phyloP scores from a whole-genome alignment of 192 early-diverging fungal species.

The Gorgonomyces haynaldii region DNA sequence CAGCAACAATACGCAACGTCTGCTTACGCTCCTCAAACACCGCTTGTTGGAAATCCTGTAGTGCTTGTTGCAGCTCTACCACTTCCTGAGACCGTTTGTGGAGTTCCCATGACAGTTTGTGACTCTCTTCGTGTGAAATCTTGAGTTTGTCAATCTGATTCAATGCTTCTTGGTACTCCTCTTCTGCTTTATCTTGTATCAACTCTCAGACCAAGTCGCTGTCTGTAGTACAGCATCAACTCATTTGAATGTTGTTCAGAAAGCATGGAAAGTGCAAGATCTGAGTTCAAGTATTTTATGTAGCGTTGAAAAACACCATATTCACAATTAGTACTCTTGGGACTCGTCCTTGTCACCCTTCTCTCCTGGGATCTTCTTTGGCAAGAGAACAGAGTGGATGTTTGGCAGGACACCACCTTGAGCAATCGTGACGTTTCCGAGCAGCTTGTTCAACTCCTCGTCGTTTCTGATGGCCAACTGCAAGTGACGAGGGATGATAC shows the following conservation, averaged over 20 bases:
- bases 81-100: constrained; percentile 32
- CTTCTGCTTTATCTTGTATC: constrained; percentile 23
- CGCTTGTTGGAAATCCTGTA: constrained; percentile 30
- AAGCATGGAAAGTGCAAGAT: not conserved
- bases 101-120: constrained; percentile 32
- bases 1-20: constrained; percentile 29
- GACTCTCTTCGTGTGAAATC: constrained; percentile 34
- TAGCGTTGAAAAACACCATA: not conserved
- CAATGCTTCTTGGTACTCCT: constrained; percentile 24
- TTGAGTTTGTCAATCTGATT: constrained; percentile 22
- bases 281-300: not conserved
- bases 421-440: constrained; percentile 80
- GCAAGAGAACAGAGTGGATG: constrained; percentile 77
- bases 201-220: constrained; percentile 10
- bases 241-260: not conserved
- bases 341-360: not conserved
- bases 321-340: not conserved
- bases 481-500: constrained; percentile 91
- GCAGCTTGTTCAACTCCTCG: constrained; percentile 87
- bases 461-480: constrained; percentile 94
- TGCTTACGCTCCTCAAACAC: constrained; percentile 41
- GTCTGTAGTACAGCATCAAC: constrained; percentile 15
- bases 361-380: constrained; percentile 66
- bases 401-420: constrained; percentile 87
- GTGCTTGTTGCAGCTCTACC: constrained; percentile 32